Evolutionary conservation across 2,329 filamentous ascomycete species (phyloP), one percentile per base, ranked within the genome.

Genomic region (Aureobasidium sp.): DNA sequence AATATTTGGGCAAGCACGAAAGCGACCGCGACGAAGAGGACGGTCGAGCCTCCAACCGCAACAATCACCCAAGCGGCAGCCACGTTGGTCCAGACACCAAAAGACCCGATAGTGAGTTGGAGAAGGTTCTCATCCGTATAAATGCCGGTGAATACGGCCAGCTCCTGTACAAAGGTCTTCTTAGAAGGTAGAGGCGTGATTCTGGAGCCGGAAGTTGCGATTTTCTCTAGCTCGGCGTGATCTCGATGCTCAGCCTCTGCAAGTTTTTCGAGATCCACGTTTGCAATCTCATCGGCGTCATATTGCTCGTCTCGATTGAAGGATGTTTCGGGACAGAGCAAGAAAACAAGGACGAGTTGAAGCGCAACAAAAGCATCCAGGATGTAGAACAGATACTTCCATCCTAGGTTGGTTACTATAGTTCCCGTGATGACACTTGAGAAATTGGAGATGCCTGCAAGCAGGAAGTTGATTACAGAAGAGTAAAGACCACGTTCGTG

Each of bases 281-380:
- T 54, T 5, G 59, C 49, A 15, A 50, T 16, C 53, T 65, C 64
- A 42, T 65, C 62, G 25, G 59, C 63, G 15, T 65, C 49, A 52
- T 67, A 68, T 29, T 66, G 67, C 42, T 69, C 71, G 52, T 74
- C 72, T 61, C 79, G 72, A 60, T 71, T 72, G 69, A 79, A 83
- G 1, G 76, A 75, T 16, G 80, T 82, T 66, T 82, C 80, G 0
- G 79, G 79, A 3, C 81, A 79, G 61, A 81, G 77, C 49, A 82
- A 71, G 59, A 79, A 69, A 21, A 80, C 74, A 3, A 78, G 68
- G 15, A 79, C 65, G 21, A 76, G 69, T 54, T 80, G 70, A 2
- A 77, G 64, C 1, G 76, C 78, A 16, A 77, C 75, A 63, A 80
- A 74, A 37, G 79, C 77, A 54, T 75, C 75, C 32, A 79, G 77